phyloP scores from a whole-genome alignment of 2,329 filamentous ascomycete species.

The Penicillium vulpinum region DNA sequence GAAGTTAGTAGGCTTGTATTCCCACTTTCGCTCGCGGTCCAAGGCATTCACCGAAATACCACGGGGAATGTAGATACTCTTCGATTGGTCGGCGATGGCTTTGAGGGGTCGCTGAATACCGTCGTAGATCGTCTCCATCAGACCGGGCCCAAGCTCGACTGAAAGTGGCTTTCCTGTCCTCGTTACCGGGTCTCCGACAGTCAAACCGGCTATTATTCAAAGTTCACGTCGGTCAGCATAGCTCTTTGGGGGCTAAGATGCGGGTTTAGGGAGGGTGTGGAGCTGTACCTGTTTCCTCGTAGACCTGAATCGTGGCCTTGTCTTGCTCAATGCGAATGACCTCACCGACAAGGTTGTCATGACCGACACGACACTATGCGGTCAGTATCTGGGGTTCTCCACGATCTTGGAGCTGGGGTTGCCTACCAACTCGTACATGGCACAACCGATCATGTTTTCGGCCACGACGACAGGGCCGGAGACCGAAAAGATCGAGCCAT shows the following conservation, averaged over 20 bases:
- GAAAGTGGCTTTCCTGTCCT: conserved; percentile 94
- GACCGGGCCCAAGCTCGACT: conserved; percentile 91
- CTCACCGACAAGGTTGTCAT: conserved; percentile 90
- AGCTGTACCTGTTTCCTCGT: conserved; percentile 86
- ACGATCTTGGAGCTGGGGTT: conserved; percentile 9
- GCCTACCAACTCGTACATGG: conserved; percentile 96
- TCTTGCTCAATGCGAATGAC: conserved; percentile 97
- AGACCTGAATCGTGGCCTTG: conserved; percentile 96
- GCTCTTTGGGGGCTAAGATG: conserved; percentile 4
- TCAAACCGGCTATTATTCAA: conserved; percentile 70
- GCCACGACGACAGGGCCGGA: conserved; percentile 90
- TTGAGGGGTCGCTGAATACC: conserved; percentile 95
- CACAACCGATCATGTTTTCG: conserved; percentile 97
- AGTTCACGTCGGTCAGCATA: conserved; percentile 10
- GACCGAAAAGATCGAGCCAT: conserved; percentile 70
- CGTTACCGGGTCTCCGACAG: conserved; percentile 86
- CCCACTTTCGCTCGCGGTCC: conserved; percentile 91
- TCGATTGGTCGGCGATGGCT: conserved; percentile 72
- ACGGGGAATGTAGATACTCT: conserved; percentile 96
- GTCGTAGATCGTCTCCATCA: conserved; percentile 99
- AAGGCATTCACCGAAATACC: conserved; percentile 86
- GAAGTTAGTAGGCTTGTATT: conserved; percentile 78
- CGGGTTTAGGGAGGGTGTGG: conserved; percentile 7
- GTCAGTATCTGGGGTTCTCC: conserved; percentile 7
- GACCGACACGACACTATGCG: conserved; percentile 78